These are phyloP conservation scores for Thinopyrum elongatum DNA, from an alignment of 176 grass and related monocot genomes.

Conservation along the genomic window DNA sequence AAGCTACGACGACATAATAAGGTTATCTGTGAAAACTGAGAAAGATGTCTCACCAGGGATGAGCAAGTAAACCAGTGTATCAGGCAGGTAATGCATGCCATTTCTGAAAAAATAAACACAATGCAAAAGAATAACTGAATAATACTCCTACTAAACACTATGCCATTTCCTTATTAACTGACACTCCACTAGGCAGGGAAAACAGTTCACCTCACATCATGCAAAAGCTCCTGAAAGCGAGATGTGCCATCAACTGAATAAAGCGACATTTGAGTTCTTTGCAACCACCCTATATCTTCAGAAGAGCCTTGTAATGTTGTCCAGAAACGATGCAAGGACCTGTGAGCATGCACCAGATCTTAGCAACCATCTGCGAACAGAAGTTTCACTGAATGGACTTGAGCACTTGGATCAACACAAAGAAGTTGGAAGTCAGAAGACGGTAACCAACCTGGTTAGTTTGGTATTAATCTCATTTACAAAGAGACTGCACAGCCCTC, in stretches of 20 bases:
- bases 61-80: conserved; percentile 87
- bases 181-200: background rate
- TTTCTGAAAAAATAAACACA: conserved; percentile 67
- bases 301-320: conserved; percentile 80
- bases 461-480: conserved; percentile 22
- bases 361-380: background rate
- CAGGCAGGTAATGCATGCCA: conserved; percentile 66
- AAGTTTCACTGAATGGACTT: background rate
- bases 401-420: background rate
- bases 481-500: conserved; percentile 29
- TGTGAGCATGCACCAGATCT: conserved; percentile 31
- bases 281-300: conserved; percentile 87
- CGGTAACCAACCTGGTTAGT: conserved; percentile 32
- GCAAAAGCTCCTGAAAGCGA: conserved; percentile 66
- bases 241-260: conserved; percentile 59
- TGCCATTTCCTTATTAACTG: background rate
- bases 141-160: too few species aligned
- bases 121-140: too few species aligned
- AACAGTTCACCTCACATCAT: conserved; percentile 57
- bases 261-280: conserved; percentile 52
- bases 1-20: background rate
- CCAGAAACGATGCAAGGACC: conserved; percentile 59
- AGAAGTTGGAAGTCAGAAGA: background rate
- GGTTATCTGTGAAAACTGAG: background rate
- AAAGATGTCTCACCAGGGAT: conserved; percentile 76